phyloP scores from a whole-genome alignment of 257 asterid species.

The Solanum tacnaense region DNA sequence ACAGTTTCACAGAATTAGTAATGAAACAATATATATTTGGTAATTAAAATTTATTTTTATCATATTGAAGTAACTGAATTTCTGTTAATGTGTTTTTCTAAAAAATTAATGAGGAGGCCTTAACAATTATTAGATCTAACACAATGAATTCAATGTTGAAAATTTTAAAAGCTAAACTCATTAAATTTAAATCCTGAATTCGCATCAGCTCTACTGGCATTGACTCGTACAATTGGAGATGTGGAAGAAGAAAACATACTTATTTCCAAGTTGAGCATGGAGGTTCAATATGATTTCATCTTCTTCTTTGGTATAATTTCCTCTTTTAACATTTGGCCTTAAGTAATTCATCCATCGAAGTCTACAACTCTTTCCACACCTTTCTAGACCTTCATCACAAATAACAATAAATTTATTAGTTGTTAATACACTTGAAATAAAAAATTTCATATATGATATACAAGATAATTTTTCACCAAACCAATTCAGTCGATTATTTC shows the following conservation, averaged over 20 bases:
- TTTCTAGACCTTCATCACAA: background rate
- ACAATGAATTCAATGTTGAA: background rate
- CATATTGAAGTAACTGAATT: background rate
- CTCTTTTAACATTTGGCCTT: conserved; percentile 3
- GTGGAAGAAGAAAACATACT: background rate
- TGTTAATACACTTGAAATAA: too few species aligned
- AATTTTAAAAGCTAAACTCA: background rate
- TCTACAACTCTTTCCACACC: conserved; percentile 16
- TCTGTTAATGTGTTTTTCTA: too few species aligned
- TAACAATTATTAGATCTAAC: too few species aligned
- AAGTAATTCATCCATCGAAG: conserved; percentile 13
- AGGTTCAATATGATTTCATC: conserved; percentile 1
- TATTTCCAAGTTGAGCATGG: conserved; percentile 8
- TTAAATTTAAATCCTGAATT: background rate
- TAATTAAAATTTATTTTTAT: background rate
- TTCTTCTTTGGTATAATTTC: conserved; percentile 6
- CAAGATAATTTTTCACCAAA: too few species aligned
- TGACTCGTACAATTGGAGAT: background rate
- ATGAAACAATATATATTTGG: background rate
- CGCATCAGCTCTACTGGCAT: background rate
- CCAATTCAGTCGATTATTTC: too few species aligned
- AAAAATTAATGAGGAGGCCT: too few species aligned
- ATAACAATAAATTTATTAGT: background rate
- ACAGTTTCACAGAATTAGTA: background rate
- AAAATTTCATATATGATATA: too few species aligned